A percentile compares a stretch with the other conserved stretches of the same genome.
These are phyloP conservation scores for Botrytis pseudocinerea DNA, from an alignment of 2,329 filamentous ascomycete genomes.

Conservation along the genomic window DNA sequence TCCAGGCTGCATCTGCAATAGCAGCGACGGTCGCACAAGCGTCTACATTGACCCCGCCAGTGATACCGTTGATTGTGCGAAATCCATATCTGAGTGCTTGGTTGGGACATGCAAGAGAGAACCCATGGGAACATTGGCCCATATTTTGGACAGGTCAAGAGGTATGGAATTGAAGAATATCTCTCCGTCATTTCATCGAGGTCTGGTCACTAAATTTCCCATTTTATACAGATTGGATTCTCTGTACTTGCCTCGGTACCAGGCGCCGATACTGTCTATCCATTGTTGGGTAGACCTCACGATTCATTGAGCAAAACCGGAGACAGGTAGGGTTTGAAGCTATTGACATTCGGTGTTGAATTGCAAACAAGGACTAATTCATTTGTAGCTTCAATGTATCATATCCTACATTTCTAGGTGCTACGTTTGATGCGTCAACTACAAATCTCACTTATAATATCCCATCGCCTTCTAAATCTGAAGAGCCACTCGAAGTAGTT, in stretches of 20 bases:
- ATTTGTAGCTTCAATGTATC: conserved; percentile 54
- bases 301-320: conserved; percentile 54
- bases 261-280: conserved; percentile 60
- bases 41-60: conserved; percentile 56
- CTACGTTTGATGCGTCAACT: conserved; percentile 67
- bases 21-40: conserved; percentile 43
- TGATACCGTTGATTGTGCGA: conserved; percentile 58
- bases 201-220: conserved; percentile 13
- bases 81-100: conserved; percentile 63
- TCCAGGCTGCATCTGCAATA: conserved; percentile 36
- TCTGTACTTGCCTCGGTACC: conserved; percentile 63
- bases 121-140: conserved; percentile 82
- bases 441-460: conserved; percentile 68
- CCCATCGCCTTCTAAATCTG: conserved; percentile 45
- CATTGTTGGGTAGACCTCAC: conserved; percentile 64
- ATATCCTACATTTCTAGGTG: conserved; percentile 59
- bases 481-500: conserved; percentile 52
- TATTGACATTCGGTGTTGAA: background rate
- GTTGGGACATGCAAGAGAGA: conserved; percentile 66
- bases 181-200: background rate
- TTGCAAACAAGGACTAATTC: conserved; percentile 12
- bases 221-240: conserved; percentile 54
- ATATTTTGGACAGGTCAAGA: conserved; percentile 79
- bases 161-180: conserved; percentile 41
- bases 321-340: conserved; percentile 38